Evolutionary conservation across 139 green algal species (phyloP).

Genomic region (Volvox reticuliferus): DNA sequence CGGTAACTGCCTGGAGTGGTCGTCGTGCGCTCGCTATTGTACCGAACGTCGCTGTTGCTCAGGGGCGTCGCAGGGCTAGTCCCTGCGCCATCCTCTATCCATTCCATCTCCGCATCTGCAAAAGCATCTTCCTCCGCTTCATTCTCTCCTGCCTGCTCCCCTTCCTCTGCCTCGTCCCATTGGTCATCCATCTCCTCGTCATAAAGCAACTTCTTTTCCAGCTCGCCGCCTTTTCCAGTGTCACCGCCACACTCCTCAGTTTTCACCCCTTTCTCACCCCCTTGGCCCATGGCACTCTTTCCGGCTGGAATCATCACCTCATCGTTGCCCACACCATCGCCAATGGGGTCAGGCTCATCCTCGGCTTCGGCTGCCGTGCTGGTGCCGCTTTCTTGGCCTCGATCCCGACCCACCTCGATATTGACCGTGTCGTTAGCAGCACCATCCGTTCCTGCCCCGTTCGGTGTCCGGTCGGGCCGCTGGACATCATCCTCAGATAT

Average conservation of each 20-base stretch:
- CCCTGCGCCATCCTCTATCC: not conserved
- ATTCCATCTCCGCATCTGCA: not conserved
- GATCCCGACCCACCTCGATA: not conserved
- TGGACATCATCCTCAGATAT: not conserved
- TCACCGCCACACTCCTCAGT: not conserved
- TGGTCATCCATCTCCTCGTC: slow-evolving; percentile 23
- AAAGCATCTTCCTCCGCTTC: not conserved
- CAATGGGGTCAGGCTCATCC: not conserved
- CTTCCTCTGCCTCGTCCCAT: not conserved
- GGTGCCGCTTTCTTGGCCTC: not conserved
- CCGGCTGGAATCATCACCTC: not conserved
- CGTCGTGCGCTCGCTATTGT: not conserved
- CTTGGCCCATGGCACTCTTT: not conserved
- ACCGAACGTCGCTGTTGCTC: not conserved
- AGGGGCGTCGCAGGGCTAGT: not conserved
- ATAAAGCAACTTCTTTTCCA: not conserved
- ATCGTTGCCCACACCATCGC: not conserved
- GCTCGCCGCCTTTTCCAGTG: not conserved
- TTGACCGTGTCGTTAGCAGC: not conserved
- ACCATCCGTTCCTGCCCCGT: not conserved
- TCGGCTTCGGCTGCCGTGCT: not conserved
- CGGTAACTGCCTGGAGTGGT: not conserved
- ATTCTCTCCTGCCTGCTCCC: not conserved
- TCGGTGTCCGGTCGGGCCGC: not conserved
- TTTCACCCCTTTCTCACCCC: not conserved